Evolutionary conservation across 768 basidiomycete genomes (phyloP), one percentile per base, ranked within the genome.

Genomic region (Terana coerulea): DNA sequence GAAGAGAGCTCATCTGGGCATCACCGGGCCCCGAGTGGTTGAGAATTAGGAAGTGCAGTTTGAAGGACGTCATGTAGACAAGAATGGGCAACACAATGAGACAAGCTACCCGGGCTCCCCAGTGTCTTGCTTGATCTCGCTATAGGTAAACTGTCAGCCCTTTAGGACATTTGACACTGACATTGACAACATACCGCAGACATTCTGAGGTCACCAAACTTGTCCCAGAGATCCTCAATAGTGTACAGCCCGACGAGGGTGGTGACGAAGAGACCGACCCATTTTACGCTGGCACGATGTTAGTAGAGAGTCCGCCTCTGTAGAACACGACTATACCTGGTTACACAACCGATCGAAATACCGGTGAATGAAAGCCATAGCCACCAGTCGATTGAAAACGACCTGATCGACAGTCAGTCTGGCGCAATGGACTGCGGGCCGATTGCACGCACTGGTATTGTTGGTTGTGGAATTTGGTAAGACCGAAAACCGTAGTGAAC

Each of bases 1-100:
- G 80, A 99, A 99, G 17, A 98, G 93, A 97, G 66, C 89, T 92
- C 95, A 99, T 99, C 67, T 98, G 95, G 1, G 95, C 88, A 64
- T 99, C 95, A 14, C 95, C 97, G 19, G 97, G 91, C 33, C 95
- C 95, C 12, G 91, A 88, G 57, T 93, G 91, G 66, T 91, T 95
- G 45, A 99, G 75, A 56, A 99, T 79, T 66, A 98, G 66, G 74
- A 99, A 99, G 67, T 99, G 97, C 17, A 97, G 74, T 69, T 98
- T 97, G 84, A 99, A 99, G 19, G 83, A 88, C 15, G 83, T 71
- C 81, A 95, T 89, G 74, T 97, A 99, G 58, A 98, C 91, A 53
- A 92, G 75, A 59, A 95, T 79, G 1, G 97, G 97, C 6, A 98
- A 72, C 53, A 95, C 61, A 60, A 98, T 98, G 34, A 99, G 75